Percentiles rank a stretch among this genome's conserved stretches.
Evolutionary conservation across 352 stramenopile genomes (phyloP).

Genomic region (Elongisporangium prolatum): DNA sequence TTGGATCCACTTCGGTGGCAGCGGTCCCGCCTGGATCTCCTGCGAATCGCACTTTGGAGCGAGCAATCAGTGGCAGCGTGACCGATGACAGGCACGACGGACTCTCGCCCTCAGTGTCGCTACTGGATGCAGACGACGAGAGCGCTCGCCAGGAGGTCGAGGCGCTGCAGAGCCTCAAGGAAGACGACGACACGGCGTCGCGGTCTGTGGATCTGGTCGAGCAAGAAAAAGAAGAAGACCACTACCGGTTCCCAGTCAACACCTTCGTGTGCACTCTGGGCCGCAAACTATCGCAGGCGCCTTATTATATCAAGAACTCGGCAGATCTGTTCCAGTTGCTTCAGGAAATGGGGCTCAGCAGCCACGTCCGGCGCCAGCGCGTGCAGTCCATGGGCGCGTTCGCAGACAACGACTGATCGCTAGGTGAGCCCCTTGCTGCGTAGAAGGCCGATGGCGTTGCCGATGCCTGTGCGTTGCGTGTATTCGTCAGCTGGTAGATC

Average conservation of each 20-base stretch:
- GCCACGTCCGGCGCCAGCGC: slow-evolving; percentile 68
- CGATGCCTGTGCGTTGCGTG: slow-evolving; percentile 59
- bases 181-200: slow-evolving; percentile 14
- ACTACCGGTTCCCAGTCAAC: slow-evolving; percentile 75
- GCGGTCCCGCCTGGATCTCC: slow-evolving; percentile 3
- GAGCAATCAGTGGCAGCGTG: slow-evolving; percentile 9
- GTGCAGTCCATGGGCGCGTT: slow-evolving; percentile 42
- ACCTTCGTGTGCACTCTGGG: slow-evolving; percentile 84
- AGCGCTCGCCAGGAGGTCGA: slow-evolving; percentile 13
- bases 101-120: slow-evolving; percentile 7
- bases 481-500: slow-evolving; percentile 54
- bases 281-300: slow-evolving; percentile 75
- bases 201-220: slow-evolving; percentile 18
- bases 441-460: slow-evolving; percentile 73
- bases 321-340: slow-evolving; percentile 79
- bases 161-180: slow-evolving; percentile 11
- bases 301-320: slow-evolving; percentile 87
- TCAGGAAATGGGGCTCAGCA: slow-evolving; percentile 83
- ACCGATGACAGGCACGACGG: slow-evolving; percentile 11
- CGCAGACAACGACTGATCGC: slow-evolving; percentile 3
- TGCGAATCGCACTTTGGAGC: slow-evolving; percentile 3
- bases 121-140: slow-evolving; percentile 12
- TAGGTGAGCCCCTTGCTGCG: slow-evolving; percentile 57
- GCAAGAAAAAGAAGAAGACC: slow-evolving; percentile 26
- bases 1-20: slow-evolving; percentile 3